Conservation (phyloP, 768 basidiomycete genomes). For the Russula earlei region DNA sequence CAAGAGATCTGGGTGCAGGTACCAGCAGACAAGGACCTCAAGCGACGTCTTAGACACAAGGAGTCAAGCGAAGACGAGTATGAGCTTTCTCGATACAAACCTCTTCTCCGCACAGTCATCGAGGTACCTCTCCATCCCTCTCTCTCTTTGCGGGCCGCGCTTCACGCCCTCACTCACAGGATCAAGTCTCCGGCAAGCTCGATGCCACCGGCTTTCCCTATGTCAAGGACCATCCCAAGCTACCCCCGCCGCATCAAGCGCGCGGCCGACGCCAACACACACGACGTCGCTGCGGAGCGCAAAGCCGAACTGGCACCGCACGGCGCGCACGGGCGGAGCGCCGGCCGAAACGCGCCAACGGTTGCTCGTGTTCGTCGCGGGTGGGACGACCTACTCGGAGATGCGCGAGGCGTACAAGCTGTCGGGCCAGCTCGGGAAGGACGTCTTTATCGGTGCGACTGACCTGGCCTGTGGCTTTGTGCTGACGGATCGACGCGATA, state of each 20-base stretch:
- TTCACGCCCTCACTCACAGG: conserved; percentile 36
- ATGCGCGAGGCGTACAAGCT: conserved; percentile 81
- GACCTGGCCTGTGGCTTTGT: not conserved
- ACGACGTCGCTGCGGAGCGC: conserved; percentile 76
- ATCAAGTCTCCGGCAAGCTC: conserved; percentile 70
- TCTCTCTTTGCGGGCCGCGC: not conserved
- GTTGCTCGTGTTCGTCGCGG: conserved; percentile 82
- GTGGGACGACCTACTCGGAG: conserved; percentile 95
- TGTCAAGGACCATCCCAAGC: conserved; percentile 63
- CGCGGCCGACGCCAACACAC: conserved; percentile 34
- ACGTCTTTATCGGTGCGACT: conserved; percentile 80
- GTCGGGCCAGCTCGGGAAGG: conserved; percentile 66
- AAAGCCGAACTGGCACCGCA: conserved; percentile 84
- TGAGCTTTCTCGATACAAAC: conserved; percentile 90
- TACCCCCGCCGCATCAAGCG: conserved; percentile 38
- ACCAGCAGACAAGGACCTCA: conserved; percentile 66
- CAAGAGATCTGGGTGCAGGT: conserved; percentile 37
- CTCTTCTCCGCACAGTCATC: conserved; percentile 66
- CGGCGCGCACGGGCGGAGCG: conserved; percentile 41
- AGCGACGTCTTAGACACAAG: conserved; percentile 77
- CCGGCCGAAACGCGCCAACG: conserved; percentile 53
- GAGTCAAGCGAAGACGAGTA: conserved; percentile 80
- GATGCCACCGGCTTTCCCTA: conserved; percentile 82
- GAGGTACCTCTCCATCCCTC: conserved; percentile 43
- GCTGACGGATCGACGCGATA: not conserved